Percentiles rank a stretch among this genome's conserved stretches.
Conservation (phyloP, 2,329 filamentous ascomycete genomes). For the Penicillium oxalicum region DNA sequence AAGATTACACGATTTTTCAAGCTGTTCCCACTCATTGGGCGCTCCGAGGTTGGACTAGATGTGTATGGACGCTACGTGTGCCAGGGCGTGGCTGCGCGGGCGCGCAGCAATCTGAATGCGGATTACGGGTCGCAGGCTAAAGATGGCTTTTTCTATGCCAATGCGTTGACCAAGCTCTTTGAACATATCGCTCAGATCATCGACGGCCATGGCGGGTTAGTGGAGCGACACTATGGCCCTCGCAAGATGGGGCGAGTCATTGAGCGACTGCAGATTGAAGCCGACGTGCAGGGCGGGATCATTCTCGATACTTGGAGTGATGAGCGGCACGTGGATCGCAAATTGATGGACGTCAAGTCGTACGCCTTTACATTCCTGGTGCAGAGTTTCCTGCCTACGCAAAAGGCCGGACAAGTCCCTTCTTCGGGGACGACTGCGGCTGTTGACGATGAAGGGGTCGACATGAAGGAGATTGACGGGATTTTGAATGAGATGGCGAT, state of each 20-base stretch:
- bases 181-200: constrained; percentile 97
- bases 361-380: constrained; percentile 97
- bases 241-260: constrained; percentile 95
- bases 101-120: constrained; percentile 72
- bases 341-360: constrained; percentile 89
- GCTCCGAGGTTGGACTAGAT: constrained; percentile 82
- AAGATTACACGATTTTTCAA: constrained; percentile 97
- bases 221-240: constrained; percentile 86
- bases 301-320: constrained; percentile 94
- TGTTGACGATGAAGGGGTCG: constrained; percentile 85
- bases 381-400: constrained; percentile 77
- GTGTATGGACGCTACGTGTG: constrained; percentile 96
- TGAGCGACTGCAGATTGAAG: constrained; percentile 85
- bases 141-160: constrained; percentile 87
- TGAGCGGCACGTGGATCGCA: constrained; percentile 75
- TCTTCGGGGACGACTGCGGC: constrained; percentile 54
- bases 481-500: constrained; percentile 80
- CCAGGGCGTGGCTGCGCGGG: constrained; percentile 80
- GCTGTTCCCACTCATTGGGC: constrained; percentile 86
- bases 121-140: constrained; percentile 56
- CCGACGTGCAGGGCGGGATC: constrained; percentile 92
- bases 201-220: constrained; percentile 80
- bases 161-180: constrained; percentile 83
- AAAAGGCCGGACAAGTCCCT: constrained; percentile 67
- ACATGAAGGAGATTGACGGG: constrained; percentile 93